These are phyloP conservation scores for Blumeriella jaapii DNA, from an alignment of 2,329 filamentous ascomycete genomes.

Conservation along the genomic window DNA sequence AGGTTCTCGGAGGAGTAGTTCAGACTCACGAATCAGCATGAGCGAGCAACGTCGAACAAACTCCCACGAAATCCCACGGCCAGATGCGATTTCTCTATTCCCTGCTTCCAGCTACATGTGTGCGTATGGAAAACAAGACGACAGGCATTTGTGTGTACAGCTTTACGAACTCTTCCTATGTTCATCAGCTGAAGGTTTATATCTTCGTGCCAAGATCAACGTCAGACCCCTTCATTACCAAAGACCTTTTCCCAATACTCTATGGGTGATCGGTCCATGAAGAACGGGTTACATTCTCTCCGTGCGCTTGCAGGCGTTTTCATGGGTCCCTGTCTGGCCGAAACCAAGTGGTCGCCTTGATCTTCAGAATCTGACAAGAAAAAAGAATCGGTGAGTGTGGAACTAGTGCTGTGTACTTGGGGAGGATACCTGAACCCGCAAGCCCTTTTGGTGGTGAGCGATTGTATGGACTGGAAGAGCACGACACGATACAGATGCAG, in stretches of 20 bases:
- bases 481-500: no score
- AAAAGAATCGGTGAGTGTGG: no score
- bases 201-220: constrained; percentile 39
- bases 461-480: no score
- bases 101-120: neutral
- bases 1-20: constrained; percentile 21
- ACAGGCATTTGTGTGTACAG: constrained; percentile 41
- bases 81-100: constrained; percentile 7
- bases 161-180: constrained; percentile 32
- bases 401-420: no score
- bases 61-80: constrained; percentile 1
- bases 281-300: constrained; percentile 36
- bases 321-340: neutral
- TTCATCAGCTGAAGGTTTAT: constrained; percentile 35
- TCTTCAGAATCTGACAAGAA: no score
- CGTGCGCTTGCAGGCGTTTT: neutral
- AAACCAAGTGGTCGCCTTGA: constrained; percentile 1
- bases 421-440: no score
- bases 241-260: constrained; percentile 42
- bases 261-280: constrained; percentile 50
- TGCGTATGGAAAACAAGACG: constrained; percentile 9
- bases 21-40: constrained; percentile 21
- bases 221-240: constrained; percentile 46
- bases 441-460: no score
- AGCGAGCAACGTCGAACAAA: constrained; percentile 21